Conservation (phyloP, 83 land plant genomes). For the Picea abies region DNA sequence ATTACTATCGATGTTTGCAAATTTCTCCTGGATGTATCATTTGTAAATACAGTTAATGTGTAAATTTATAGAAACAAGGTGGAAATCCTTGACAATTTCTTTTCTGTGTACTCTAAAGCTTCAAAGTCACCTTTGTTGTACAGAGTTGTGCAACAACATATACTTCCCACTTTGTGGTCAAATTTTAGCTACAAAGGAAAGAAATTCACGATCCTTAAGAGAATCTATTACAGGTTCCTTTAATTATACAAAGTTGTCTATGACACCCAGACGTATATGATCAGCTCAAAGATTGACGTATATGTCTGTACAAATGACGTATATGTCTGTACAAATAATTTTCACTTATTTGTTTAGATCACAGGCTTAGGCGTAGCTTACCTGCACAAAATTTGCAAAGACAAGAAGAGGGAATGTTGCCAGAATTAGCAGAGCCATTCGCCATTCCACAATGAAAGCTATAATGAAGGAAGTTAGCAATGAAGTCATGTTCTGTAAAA, state of each 20-base stretch:
- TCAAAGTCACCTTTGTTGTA: neutral
- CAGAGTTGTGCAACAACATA: neutral
- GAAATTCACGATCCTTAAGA: neutral
- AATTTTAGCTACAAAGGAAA: neutral
- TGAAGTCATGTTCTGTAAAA: slow-evolving; percentile 77
- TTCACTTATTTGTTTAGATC: too few species aligned
- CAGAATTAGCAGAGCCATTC: slow-evolving; percentile 77
- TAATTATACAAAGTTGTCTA: neutral
- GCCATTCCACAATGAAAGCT: slow-evolving; percentile 81
- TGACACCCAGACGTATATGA: neutral
- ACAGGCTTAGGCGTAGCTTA: slow-evolving; percentile 12
- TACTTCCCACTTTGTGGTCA: neutral
- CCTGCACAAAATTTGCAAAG: slow-evolving; percentile 80
- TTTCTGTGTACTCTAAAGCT: neutral
- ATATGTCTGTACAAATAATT: neutral
- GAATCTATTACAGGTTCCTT: neutral
- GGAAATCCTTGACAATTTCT: neutral
- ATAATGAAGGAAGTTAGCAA: slow-evolving; percentile 75
- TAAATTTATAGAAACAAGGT: neutral
- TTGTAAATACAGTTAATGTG: neutral
- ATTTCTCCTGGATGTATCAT: neutral
- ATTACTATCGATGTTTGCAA: neutral
- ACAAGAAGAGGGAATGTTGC: slow-evolving; percentile 79
- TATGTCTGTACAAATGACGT: too few species aligned
- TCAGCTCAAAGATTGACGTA: neutral